phyloP scores from a whole-genome alignment of 768 basidiomycete species.

The Kwoniella dejecticola region DNA sequence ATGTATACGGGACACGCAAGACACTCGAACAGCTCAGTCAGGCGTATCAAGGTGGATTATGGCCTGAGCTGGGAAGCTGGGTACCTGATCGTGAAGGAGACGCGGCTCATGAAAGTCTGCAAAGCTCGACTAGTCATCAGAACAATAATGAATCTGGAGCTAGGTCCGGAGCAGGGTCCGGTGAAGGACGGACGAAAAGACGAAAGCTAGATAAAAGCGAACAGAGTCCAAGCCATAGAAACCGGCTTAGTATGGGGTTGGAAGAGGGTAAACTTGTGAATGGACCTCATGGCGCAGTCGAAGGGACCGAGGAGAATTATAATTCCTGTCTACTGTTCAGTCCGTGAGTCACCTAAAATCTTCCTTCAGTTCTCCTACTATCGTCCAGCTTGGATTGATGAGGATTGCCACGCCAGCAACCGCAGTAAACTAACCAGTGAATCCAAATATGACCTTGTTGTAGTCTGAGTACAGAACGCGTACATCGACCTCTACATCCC shows the following conservation, averaged over 20 bases:
- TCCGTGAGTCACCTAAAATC: slow-evolving; percentile 39
- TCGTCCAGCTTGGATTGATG: background rate
- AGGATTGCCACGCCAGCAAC: too few relatives aligned
- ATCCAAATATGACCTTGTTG: background rate
- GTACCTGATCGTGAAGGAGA: slow-evolving; percentile 19
- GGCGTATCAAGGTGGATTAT: slow-evolving; percentile 49
- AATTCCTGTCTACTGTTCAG: slow-evolving; percentile 32
- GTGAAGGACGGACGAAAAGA: too few relatives aligned
- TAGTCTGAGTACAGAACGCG: slow-evolving; percentile 13
- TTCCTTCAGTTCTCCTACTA: background rate
- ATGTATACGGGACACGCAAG: slow-evolving; percentile 36
- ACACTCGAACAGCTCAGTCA: slow-evolving; percentile 39
- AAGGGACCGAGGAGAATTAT: slow-evolving; percentile 12
- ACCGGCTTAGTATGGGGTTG: slow-evolving; percentile 3
- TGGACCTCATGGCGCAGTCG: slow-evolving; percentile 2
- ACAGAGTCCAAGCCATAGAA: background rate
- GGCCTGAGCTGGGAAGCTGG: slow-evolving; percentile 54
- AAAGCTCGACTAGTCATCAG: too few relatives aligned
- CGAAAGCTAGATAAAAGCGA: too few relatives aligned
- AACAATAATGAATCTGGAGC: too few relatives aligned
- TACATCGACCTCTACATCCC: slow-evolving; percentile 32
- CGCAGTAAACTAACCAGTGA: background rate
- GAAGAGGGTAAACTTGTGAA: background rate
- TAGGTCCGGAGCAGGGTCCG: too few relatives aligned
- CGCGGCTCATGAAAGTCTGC: background rate